Percentiles rank a stretch among this genome's conserved stretches.
These are phyloP conservation scores for Xylaria sp. DNA, from an alignment of 495 filamentous ascomycete genomes.

Conservation along the genomic window DNA sequence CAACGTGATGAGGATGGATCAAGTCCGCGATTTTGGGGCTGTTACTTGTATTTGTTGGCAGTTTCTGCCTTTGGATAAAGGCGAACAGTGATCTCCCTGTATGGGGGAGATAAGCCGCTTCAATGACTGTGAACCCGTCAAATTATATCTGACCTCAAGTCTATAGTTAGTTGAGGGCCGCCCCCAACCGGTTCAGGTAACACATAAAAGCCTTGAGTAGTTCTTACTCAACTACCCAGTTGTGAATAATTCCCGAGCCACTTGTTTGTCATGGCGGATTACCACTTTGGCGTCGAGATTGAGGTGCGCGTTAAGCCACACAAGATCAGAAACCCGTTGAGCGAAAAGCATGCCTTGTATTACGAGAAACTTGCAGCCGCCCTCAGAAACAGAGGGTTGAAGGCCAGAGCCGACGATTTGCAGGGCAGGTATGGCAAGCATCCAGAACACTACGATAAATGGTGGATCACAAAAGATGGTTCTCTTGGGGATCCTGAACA, in stretches of 20 bases:
- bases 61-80: not conserved
- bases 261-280: constrained; percentile 16
- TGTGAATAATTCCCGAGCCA: not conserved
- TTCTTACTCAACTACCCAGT: not conserved
- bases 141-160: not conserved
- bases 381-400: not conserved
- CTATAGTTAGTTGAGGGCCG: not conserved
- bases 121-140: not conserved
- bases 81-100: not conserved
- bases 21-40: not conserved
- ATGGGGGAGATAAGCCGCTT: not conserved
- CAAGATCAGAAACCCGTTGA: constrained; percentile 14
- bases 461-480: constrained; percentile 5
- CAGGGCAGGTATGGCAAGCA: not conserved
- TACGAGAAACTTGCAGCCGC: constrained; percentile 8
- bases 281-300: constrained; percentile 35
- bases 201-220: not conserved
- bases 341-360: constrained; percentile 13
- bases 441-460: not conserved
- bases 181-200: not conserved
- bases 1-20: not conserved
- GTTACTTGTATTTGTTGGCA: not conserved
- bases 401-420: not conserved
- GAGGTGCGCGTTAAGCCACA: constrained; percentile 15
- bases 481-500: not conserved